These are phyloP conservation scores for Cinnamomum micranthum DNA, from an alignment of 164 flowering plant species.

Conservation along the genomic window DNA sequence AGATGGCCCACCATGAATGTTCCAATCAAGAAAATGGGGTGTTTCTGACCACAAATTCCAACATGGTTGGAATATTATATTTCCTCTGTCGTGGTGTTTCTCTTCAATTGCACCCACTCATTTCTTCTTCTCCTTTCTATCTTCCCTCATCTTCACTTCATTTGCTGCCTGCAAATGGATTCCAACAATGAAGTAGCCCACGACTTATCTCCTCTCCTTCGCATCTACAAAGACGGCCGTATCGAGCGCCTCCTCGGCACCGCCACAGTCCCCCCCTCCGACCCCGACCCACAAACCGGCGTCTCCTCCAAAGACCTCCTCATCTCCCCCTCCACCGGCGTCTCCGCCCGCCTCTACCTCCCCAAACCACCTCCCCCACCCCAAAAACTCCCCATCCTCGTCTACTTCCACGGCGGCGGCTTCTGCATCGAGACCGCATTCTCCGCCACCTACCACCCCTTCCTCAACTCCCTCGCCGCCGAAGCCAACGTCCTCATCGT, in stretches of 20 bases:
- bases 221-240: slow-evolving; percentile 42
- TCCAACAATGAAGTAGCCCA: slow-evolving; percentile 16
- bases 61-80: no score
- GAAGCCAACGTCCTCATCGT: slow-evolving; percentile 13
- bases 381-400: slow-evolving; percentile 19
- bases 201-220: slow-evolving; percentile 31
- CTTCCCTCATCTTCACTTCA: neutral
- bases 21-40: no score
- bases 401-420: slow-evolving; percentile 20
- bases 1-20: no score
- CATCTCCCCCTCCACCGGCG: slow-evolving; percentile 12
- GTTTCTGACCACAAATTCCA: no score
- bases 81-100: no score
- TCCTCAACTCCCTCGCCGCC: slow-evolving; percentile 11
- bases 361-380: slow-evolving; percentile 17
- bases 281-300: slow-evolving; percentile 27
- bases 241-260: slow-evolving; percentile 26
- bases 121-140: neutral
- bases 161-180: slow-evolving; percentile 6
- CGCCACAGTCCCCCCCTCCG: slow-evolving; percentile 21
- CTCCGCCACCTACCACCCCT: slow-evolving; percentile 20
- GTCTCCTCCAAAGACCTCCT: slow-evolving; percentile 47
- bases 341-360: slow-evolving; percentile 40
- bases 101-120: no score
- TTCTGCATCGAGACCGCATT: slow-evolving; percentile 36